Conservation (phyloP, 2,329 filamentous ascomycete genomes). For the Parastagonospora nodorum region DNA sequence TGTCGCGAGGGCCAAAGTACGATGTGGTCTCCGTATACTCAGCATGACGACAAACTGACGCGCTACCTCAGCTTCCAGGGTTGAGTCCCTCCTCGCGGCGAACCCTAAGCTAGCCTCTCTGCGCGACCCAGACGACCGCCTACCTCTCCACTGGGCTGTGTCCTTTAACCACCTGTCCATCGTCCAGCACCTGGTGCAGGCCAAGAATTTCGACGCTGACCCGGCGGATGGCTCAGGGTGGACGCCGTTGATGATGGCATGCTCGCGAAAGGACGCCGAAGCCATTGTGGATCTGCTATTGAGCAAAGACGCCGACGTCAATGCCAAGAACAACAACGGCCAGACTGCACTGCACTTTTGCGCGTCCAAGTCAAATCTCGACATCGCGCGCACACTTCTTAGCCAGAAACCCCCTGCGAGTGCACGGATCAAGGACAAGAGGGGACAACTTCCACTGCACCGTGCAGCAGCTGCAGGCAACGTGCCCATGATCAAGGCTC, state of each 20-base stretch:
- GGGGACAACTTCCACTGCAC: conserved; percentile 89
- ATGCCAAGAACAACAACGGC: conserved; percentile 70
- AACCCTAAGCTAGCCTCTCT: conserved; percentile 78
- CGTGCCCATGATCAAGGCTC: conserved; percentile 79
- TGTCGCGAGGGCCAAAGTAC: conserved; percentile 82
- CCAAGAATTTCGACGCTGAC: conserved; percentile 80
- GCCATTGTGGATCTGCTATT: conserved; percentile 71
- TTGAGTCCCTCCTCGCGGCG: conserved; percentile 76
- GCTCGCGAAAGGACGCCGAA: conserved; percentile 74
- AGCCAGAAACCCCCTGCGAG: conserved; percentile 68
- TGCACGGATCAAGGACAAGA: conserved; percentile 78
- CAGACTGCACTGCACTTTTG: conserved; percentile 93
- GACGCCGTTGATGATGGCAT: conserved; percentile 84
- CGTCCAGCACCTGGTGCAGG: conserved; percentile 71
- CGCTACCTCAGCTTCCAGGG: conserved; percentile 61
- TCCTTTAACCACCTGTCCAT: conserved; percentile 82
- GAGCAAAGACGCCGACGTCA: conserved; percentile 71
- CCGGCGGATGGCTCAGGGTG: conserved; percentile 80
- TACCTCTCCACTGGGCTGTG: conserved; percentile 92
- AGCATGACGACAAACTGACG: conserved; percentile 67
- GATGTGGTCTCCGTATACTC: conserved; percentile 23
- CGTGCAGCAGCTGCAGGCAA: conserved; percentile 89
- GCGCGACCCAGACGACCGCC: conserved; percentile 82
- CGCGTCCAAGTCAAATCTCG: conserved; percentile 85
- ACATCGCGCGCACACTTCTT: conserved; percentile 78